A percentile compares a stretch with the other conserved stretches of the same genome.
Evolutionary conservation across 2,329 filamentous ascomycete species (phyloP).

Genomic region (Microsporum ferrugineum): DNA sequence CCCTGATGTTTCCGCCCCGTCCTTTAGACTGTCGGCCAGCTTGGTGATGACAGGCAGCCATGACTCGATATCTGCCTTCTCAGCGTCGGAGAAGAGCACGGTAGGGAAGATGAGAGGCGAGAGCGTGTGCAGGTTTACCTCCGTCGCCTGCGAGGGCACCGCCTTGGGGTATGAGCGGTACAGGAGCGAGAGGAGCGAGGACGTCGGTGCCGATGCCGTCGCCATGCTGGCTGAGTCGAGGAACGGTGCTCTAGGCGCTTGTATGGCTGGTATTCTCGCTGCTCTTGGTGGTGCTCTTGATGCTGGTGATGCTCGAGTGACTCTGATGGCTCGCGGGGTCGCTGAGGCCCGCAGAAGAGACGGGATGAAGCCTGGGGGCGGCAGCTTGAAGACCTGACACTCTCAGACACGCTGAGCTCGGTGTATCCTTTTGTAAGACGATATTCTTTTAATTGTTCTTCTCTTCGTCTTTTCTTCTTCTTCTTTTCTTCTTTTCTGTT

Average conservation of each 20-base stretch:
- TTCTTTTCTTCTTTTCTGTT: background rate
- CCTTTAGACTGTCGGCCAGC: conserved; percentile 47
- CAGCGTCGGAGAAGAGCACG: conserved; percentile 61
- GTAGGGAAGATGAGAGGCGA: conserved; percentile 55
- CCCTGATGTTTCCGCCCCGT: conserved; percentile 41
- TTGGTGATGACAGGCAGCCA: conserved; percentile 72
- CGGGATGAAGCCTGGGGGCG: conserved; percentile 3
- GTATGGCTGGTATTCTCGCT: background rate
- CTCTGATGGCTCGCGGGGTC: conserved; percentile 13
- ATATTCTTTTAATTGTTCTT: background rate
- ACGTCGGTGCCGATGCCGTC: conserved; percentile 29
- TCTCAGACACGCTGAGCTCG: background rate
- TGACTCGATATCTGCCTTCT: conserved; percentile 78
- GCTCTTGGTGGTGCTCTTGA: background rate
- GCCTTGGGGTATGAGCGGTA: conserved; percentile 34
- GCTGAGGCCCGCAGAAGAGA: conserved; percentile 15
- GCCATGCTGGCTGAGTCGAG: conserved; percentile 17
- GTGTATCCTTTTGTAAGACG: background rate
- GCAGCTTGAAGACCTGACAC: conserved; percentile 4
- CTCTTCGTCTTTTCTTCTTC: background rate
- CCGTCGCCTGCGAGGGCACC: conserved; percentile 31
- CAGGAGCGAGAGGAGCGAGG: conserved; percentile 35
- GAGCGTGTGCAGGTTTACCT: conserved; percentile 35
- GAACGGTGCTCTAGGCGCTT: background rate
- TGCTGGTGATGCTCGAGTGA: background rate